Evolutionary conservation across 2,329 filamentous ascomycete genomes (phyloP).

Genomic region (Colletotrichum sp.): DNA sequence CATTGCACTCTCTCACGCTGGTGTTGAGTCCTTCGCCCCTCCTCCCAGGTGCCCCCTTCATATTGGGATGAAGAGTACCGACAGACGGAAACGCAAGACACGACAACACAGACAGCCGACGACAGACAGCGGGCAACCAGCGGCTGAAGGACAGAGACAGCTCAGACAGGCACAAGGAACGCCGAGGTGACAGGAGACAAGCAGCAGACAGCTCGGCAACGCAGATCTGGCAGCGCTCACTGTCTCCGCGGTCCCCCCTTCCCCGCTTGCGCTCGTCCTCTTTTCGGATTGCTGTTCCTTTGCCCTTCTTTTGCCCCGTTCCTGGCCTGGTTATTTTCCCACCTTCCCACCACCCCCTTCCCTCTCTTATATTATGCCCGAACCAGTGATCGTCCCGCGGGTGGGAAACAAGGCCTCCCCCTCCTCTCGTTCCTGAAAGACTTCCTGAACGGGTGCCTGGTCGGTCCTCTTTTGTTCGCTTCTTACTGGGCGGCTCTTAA

Average conservation of each 20-base stretch:
- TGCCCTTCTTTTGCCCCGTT: neutral
- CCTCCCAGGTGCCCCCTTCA: neutral
- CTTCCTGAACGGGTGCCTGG: neutral
- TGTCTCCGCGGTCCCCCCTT: neutral
- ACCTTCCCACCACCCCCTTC: neutral
- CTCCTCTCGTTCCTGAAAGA: neutral
- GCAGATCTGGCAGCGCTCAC: neutral
- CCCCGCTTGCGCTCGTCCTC: constrained; percentile 1
- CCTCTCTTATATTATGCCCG: constrained; percentile 2
- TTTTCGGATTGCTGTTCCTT: neutral
- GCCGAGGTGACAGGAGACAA: constrained; percentile 15
- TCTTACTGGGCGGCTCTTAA: neutral
- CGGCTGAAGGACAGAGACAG: neutral
- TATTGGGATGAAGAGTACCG: constrained; percentile 3
- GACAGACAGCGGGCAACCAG: neutral
- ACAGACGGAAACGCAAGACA: neutral
- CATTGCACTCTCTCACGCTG: rapidly evolving
- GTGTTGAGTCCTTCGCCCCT: neutral
- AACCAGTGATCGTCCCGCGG: constrained; percentile 9
- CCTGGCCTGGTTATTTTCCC: neutral
- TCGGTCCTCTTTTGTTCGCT: neutral
- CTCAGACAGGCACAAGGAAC: neutral
- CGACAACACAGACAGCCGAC: neutral
- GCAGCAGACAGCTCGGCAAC: constrained; percentile 9
- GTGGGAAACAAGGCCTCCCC: neutral